Percentiles rank a stretch among this genome's conserved stretches.
Conservation (phyloP, 768 basidiomycete species). For the Boletus huronensis region DNA sequence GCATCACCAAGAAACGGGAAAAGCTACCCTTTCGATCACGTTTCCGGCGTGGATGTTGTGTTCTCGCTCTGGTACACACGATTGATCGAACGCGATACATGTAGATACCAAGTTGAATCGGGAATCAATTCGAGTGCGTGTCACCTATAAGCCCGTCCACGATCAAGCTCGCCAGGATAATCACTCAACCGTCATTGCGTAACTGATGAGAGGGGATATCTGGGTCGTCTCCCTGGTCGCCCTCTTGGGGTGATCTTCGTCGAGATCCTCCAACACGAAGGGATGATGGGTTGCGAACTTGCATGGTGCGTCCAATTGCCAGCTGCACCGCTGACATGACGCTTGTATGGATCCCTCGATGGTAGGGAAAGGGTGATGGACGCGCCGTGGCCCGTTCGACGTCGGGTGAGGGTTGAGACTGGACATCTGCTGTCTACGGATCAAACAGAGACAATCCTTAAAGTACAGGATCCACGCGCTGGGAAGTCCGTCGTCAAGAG, state of each 20-base stretch:
- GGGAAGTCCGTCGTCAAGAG: not conserved
- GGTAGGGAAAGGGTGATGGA: not conserved
- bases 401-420: not conserved
- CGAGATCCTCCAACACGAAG: not conserved
- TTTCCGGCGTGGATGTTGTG: too few relatives aligned
- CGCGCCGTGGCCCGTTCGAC: not conserved
- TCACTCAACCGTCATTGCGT: too few relatives aligned
- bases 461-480: not conserved
- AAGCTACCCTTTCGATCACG: too few relatives aligned
- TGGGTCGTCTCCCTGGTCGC: not conserved
- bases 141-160: too few relatives aligned
- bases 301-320: not conserved
- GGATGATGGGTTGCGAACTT: not conserved
- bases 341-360: not conserved
- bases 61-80: too few relatives aligned
- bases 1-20: too few relatives aligned
- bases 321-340: slow-evolving; percentile 2
- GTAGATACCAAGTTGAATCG: too few relatives aligned
- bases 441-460: slow-evolving; percentile 7
- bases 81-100: too few relatives aligned
- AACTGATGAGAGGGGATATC: slow-evolving; percentile 4
- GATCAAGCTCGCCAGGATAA: too few relatives aligned
- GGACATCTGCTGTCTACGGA: slow-evolving; percentile 4
- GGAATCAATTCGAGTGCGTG: too few relatives aligned
- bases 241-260: not conserved